Evolutionary conservation across 2,329 filamentous ascomycete species (phyloP).

Genomic region (Colletotrichum noveboracense): DNA sequence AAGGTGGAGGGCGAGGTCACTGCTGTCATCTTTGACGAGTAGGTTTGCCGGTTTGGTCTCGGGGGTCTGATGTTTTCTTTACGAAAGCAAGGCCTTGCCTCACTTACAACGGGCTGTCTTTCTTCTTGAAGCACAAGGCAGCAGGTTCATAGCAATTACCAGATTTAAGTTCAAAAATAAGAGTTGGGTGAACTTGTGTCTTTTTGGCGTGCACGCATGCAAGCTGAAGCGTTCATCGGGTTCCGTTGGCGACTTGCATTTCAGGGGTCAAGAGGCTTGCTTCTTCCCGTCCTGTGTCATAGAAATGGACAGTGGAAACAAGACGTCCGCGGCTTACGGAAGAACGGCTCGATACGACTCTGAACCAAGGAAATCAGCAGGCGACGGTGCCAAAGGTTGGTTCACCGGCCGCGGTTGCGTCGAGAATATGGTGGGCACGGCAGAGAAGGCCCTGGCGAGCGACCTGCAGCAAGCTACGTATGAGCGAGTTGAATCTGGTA

Average conservation of each 20-base stretch:
- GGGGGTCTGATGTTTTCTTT: neutral
- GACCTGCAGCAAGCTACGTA: neutral
- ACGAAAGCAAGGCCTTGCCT: neutral
- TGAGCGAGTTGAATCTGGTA: neutral
- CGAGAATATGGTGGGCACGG: constrained; percentile 6
- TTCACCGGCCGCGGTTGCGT: neutral
- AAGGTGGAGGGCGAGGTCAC: constrained; percentile 50
- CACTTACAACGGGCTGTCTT: neutral
- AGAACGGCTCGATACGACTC: constrained; percentile 1
- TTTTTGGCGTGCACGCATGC: neutral
- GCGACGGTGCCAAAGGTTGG: neutral
- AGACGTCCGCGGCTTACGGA: neutral
- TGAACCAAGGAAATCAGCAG: neutral
- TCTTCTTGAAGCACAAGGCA: neutral
- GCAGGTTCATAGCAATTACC: neutral
- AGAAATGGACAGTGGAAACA: neutral
- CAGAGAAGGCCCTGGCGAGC: neutral
- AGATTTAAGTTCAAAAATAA: neutral
- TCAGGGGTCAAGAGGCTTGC: neutral
- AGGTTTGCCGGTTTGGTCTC: neutral
- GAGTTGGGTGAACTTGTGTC: neutral
- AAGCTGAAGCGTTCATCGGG: neutral
- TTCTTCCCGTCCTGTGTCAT: neutral
- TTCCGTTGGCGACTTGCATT: neutral
- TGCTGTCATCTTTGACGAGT: constrained; percentile 53